phyloP scores from a whole-genome alignment of 2,329 filamentous ascomycete genomes.

The Hypoxylon sp. region DNA sequence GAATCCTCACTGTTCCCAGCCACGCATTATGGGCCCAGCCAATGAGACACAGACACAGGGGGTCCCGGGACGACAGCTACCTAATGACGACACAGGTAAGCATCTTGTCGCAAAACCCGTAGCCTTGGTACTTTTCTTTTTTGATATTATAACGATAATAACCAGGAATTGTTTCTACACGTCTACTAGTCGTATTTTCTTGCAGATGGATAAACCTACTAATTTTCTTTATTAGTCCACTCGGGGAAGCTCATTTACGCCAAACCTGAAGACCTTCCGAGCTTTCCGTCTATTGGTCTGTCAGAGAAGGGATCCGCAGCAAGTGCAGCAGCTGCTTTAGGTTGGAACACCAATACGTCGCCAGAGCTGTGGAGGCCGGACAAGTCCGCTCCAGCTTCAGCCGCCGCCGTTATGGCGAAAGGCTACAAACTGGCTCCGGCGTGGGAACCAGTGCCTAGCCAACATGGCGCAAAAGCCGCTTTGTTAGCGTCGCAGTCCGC shows the following conservation, averaged over 20 bases:
- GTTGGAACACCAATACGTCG: conserved; percentile 77
- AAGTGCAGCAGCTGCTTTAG: conserved; percentile 80
- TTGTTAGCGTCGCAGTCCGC: conserved; percentile 73
- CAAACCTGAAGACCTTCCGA: conserved; percentile 79
- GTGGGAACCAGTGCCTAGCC: conserved; percentile 75
- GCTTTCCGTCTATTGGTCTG: conserved; percentile 78
- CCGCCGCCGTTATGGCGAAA: conserved; percentile 53
- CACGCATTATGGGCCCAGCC: conserved; percentile 39
- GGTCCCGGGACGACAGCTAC: conserved; percentile 38
- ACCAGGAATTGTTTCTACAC: conserved; percentile 11
- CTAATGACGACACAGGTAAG: conserved; percentile 53
- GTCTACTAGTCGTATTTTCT: not conserved
- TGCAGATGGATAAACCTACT: conserved; percentile 17
- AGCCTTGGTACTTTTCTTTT: conserved; percentile 3
- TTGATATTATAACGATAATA: conserved; percentile 12
- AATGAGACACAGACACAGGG: conserved; percentile 38
- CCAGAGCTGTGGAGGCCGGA: conserved; percentile 77
- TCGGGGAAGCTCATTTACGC: conserved; percentile 51
- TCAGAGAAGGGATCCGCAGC: conserved; percentile 72
- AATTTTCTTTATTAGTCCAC: conserved; percentile 44
- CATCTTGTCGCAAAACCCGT: conserved; percentile 25
- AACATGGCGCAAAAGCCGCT: conserved; percentile 81
- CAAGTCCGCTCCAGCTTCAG: conserved; percentile 68
- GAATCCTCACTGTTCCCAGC: conserved; percentile 31
- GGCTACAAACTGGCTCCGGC: conserved; percentile 57